These are phyloP conservation scores for Aspergillus tanneri DNA, from an alignment of 2,329 filamentous ascomycete species.

Conservation along the genomic window DNA sequence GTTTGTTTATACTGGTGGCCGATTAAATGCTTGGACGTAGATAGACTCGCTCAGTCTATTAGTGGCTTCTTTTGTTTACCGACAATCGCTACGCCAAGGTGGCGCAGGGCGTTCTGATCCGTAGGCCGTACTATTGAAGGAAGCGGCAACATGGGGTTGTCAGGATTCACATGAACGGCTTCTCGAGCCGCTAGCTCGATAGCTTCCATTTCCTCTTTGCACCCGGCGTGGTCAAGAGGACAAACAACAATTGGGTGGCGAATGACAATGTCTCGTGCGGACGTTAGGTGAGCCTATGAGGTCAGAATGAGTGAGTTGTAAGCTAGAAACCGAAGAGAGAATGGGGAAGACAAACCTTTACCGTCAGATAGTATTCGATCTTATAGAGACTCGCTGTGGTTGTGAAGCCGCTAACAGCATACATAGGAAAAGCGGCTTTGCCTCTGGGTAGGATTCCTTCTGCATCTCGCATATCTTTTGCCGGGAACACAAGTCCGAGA, in stretches of 20 bases:
- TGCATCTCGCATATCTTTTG: conserved; percentile 79
- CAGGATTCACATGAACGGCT: conserved; percentile 79
- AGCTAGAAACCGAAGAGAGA: not conserved
- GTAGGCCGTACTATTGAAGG: conserved; percentile 75
- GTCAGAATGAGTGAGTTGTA: not conserved
- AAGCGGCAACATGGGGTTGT: conserved; percentile 89
- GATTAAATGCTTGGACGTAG: not conserved
- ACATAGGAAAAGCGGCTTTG: conserved; percentile 83
- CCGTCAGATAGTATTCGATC: conserved; percentile 92
- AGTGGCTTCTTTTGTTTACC: conserved; percentile 62
- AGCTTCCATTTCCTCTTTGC: conserved; percentile 97
- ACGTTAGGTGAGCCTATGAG: conserved; percentile 76
- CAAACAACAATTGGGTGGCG: conserved; percentile 95
- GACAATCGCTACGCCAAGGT: conserved; percentile 63
- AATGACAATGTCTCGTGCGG: conserved; percentile 81
- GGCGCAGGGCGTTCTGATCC: conserved; percentile 64
- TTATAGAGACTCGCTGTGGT: conserved; percentile 94
- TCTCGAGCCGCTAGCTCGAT: conserved; percentile 96
- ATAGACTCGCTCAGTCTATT: conserved; percentile 57
- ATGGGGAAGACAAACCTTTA: conserved; percentile 67
- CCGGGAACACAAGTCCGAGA: conserved; percentile 83
- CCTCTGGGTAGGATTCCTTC: conserved; percentile 85
- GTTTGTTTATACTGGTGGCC: not conserved
- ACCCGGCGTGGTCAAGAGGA: conserved; percentile 89
- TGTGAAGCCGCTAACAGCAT: conserved; percentile 86